Conservation (phyloP, 768 basidiomycete genomes). For the Rubroboletus pulcherrimus region DNA sequence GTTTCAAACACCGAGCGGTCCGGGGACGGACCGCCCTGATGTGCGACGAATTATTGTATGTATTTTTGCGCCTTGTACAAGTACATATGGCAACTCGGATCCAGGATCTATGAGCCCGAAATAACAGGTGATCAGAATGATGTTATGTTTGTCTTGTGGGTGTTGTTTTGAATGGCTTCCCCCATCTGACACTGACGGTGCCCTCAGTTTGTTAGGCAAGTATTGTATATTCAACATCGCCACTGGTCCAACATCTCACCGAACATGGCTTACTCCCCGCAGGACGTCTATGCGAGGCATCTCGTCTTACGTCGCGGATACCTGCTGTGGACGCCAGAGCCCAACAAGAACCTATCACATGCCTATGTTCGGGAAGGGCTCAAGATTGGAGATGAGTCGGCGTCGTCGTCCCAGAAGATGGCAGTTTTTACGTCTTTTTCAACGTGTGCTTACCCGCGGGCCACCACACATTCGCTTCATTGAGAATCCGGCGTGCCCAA, state of each 20-base stretch:
- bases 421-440: conserved; percentile 36
- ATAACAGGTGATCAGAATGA: no score
- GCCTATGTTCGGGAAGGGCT: conserved; percentile 25
- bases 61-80: no score
- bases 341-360: conserved; percentile 20
- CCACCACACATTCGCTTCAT: conserved; percentile 19
- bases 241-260: neutral
- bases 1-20: neutral
- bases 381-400: conserved; percentile 35
- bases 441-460: conserved; percentile 28
- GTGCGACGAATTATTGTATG: no score
- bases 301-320: conserved; percentile 26
- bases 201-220: no score
- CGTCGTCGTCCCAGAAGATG: conserved; percentile 27
- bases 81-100: no score
- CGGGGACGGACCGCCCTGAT: no score
- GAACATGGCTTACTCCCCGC: conserved; percentile 6
- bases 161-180: no score
- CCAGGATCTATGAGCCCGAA: no score
- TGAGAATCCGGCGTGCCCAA: conserved; percentile 20
- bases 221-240: no score
- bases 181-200: no score
- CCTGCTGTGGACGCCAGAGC: conserved; percentile 33
- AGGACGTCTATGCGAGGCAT: conserved; percentile 18
- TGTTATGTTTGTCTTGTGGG: no score